Percentiles rank a stretch among this genome's conserved stretches.
These are phyloP conservation scores for Musa schizocarpa DNA, from an alignment of 176 grass and related monocot species.

Conservation along the genomic window DNA sequence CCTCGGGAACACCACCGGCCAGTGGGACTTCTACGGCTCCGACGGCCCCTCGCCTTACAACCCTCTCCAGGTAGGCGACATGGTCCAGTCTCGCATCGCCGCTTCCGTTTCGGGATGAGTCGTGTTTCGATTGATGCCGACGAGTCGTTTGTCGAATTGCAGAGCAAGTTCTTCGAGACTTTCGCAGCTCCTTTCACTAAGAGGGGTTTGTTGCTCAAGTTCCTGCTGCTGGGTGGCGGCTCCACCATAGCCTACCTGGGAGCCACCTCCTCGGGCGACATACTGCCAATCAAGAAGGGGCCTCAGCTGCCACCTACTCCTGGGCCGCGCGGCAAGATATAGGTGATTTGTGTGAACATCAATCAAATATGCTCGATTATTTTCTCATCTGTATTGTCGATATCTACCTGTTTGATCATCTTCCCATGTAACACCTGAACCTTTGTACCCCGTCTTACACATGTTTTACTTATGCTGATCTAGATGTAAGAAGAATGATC, in stretches of 20 bases:
- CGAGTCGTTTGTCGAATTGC: slow-evolving; percentile 9
- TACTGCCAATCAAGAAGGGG: slow-evolving; percentile 97
- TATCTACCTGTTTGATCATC: no score
- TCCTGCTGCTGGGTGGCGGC: slow-evolving; percentile 74
- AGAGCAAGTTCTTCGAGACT: slow-evolving; percentile 99
- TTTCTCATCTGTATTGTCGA: background rate
- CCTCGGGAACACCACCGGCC: slow-evolving; percentile 84
- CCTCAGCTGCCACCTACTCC: slow-evolving; percentile 65
- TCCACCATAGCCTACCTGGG: slow-evolving; percentile 66
- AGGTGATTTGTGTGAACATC: slow-evolving; percentile 2
- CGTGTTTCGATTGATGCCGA: background rate
- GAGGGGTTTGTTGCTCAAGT: slow-evolving; percentile 94
- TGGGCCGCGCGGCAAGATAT: slow-evolving; percentile 89
- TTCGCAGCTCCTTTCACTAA: slow-evolving; percentile 91
- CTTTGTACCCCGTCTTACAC: no score
- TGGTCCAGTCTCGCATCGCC: no score
- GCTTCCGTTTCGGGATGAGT: background rate
- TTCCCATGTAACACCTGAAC: no score
- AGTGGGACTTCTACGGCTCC: slow-evolving; percentile 94
- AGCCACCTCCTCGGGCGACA: slow-evolving; percentile 47
- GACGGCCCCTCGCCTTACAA: slow-evolving; percentile 94
- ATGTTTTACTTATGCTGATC: no score
- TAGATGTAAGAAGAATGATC: no score
- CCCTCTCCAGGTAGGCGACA: slow-evolving; percentile 47
- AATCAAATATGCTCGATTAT: slow-evolving; percentile 2